Conservation (phyloP, 495 filamentous ascomycete species). For the Hypoxylon intermedium region DNA sequence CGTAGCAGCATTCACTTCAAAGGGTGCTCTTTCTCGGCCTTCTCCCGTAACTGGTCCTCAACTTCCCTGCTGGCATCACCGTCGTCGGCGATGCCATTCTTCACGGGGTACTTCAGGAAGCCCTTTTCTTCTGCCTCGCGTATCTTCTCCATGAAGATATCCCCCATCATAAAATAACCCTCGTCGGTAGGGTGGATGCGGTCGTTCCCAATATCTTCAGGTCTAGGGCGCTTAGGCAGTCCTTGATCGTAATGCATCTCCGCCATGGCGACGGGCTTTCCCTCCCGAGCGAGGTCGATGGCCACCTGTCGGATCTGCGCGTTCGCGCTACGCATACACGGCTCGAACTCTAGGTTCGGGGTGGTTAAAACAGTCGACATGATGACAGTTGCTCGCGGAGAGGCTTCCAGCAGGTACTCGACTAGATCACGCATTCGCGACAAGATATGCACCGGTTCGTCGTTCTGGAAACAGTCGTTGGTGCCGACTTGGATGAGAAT, state of each 20-base stretch:
- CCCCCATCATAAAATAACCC: conserved; percentile 58
- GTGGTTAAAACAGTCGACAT: conserved; percentile 32
- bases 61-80: conserved; percentile 35
- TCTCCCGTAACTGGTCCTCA: conserved; percentile 34
- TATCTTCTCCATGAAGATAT: conserved; percentile 50
- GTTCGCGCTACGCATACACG: conserved; percentile 44
- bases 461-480: conserved; percentile 42
- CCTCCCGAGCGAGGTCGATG: conserved; percentile 43
- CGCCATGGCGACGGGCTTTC: conserved; percentile 36
- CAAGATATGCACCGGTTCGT: conserved; percentile 35
- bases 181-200: conserved; percentile 51
- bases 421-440: conserved; percentile 36
- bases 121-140: conserved; percentile 43
- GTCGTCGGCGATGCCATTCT: conserved; percentile 42
- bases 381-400: conserved; percentile 38
- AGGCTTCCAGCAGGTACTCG: conserved; percentile 33
- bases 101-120: conserved; percentile 41
- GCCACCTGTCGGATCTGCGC: conserved; percentile 45
- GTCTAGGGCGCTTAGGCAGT: conserved; percentile 36
- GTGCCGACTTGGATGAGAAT: conserved; percentile 43
- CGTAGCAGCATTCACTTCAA: conserved; percentile 15
- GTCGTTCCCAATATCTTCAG: conserved; percentile 38
- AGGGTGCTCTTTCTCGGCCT: conserved; percentile 37
- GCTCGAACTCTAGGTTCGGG: conserved; percentile 36
- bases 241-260: conserved; percentile 39